Evolutionary conservation across 2,329 filamentous ascomycete genomes (phyloP), one percentile per base, ranked within the genome.

Genomic region (Tricladium varicosporioides): DNA sequence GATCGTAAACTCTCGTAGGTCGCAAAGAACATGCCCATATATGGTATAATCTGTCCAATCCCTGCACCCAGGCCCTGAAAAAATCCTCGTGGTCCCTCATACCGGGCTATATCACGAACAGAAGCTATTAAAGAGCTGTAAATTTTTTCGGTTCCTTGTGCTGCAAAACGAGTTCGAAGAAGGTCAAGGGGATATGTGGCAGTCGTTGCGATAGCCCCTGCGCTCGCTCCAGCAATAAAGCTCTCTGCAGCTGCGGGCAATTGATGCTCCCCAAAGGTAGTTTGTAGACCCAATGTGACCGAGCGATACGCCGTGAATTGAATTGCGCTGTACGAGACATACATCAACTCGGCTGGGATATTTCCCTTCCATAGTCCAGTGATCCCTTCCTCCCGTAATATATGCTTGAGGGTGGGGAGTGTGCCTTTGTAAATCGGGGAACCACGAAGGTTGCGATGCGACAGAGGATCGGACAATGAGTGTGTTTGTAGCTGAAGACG

Each of bases 341-440:
- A 99, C 76, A 99, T 86, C 61, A 94, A 76, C 79, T 97, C 94
- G 51, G 94, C 94, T 42, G 94, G 92, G 58, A 99, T 85, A 71
- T 99, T 99, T 71, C 94, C 94, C 79, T 97, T 97, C 94, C 94
- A 99, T 63, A 99, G 82, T 31, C 85, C 89, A 53, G 88, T 87
- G 64, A 97, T 70, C 44, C 94, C 94, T 72, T 99, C 94, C 68
- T 92, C 80, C 27, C 77, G 78, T 51, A 93, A 72, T 67, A 97
- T 97, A 60, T 87, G 82, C 57, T 81, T 82, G 70, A 96, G 78
- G 1, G 92, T 96, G 10, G 82, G 80, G 43, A 92, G 67, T 0
- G 91, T 91, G 65, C 91, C 91, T 70, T 87, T 91, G 76, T 93
- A 90, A 59, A 80, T 69, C 47, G 77, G 76, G 13, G 77, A 75